phyloP scores from a whole-genome alignment of 2,329 filamentous ascomycete genomes.

The Alternaria sp. region DNA sequence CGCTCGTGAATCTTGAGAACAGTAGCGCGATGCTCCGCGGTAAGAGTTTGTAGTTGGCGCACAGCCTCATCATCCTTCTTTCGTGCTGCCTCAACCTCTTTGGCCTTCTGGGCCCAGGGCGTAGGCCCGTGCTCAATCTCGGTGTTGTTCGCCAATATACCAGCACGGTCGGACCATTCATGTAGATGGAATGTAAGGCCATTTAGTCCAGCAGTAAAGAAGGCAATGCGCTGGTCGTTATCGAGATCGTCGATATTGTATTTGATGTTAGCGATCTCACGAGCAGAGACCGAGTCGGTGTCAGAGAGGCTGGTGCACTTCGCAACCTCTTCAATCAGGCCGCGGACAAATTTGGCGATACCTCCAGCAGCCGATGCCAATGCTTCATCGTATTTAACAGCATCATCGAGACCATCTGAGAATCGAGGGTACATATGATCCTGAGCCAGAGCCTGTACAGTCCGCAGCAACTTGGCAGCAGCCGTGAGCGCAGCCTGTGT shows the following conservation, averaged over 20 bases:
- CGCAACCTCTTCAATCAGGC: slow-evolving; percentile 23
- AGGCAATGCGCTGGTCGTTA: slow-evolving; percentile 11
- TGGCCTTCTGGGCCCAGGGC: slow-evolving; percentile 84
- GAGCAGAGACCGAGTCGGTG: slow-evolving; percentile 9
- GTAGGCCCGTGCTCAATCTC: slow-evolving; percentile 74
- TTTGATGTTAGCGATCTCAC: slow-evolving; percentile 13
- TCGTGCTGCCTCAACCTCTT: slow-evolving; percentile 83
- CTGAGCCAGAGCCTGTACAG: slow-evolving; percentile 31
- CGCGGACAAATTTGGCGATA: slow-evolving; percentile 24
- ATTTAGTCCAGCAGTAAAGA: slow-evolving; percentile 13
- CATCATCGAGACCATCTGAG: slow-evolving; percentile 29
- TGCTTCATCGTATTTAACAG: slow-evolving; percentile 33
- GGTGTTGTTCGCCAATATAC: slow-evolving; percentile 55
- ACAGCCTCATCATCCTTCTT: slow-evolving; percentile 82
- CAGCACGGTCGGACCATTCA: slow-evolving; percentile 69
- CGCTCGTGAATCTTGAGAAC: slow-evolving; percentile 72
- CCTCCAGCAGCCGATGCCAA: slow-evolving; percentile 27
- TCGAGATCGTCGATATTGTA: slow-evolving; percentile 18
- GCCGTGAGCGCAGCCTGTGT: slow-evolving; percentile 30
- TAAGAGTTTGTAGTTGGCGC: slow-evolving; percentile 81
- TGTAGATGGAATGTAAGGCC: slow-evolving; percentile 10
- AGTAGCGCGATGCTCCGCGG: slow-evolving; percentile 80
- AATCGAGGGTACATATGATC: slow-evolving; percentile 44
- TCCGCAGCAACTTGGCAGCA: slow-evolving; percentile 34
- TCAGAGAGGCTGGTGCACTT: slow-evolving; percentile 19